These are phyloP conservation scores for Rhodotorula mucilaginosa DNA, from an alignment of 1,284 basidiomycete genomes.

Conservation along the genomic window DNA sequence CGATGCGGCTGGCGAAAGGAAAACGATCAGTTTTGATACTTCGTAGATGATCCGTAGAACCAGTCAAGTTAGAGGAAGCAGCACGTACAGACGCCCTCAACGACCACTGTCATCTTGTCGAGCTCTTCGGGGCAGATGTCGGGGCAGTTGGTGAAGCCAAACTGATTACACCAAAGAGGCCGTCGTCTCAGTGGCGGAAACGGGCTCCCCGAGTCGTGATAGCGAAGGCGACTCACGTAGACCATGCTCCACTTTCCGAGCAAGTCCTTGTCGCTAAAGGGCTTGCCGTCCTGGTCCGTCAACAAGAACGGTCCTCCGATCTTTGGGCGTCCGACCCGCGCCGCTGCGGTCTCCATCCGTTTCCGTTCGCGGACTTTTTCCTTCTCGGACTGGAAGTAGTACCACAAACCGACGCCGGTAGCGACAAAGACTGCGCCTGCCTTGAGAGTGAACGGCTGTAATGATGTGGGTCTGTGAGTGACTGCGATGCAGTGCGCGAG, in stretches of 20 bases:
- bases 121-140: slow-evolving; percentile 98
- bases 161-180: slow-evolving; percentile 48
- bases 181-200: not conserved
- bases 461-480: not conserved
- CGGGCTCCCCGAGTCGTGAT: not conserved
- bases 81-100: slow-evolving; percentile 67
- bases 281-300: slow-evolving; percentile 63
- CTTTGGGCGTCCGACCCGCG: slow-evolving; percentile 61
- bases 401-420: slow-evolving; percentile 76
- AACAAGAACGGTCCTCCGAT: slow-evolving; percentile 89
- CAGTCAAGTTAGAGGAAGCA: not conserved
- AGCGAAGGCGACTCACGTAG: slow-evolving; percentile 55
- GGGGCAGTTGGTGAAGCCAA: slow-evolving; percentile 95
- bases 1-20: slow-evolving; percentile 54
- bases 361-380: slow-evolving; percentile 68
- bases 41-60: not conserved
- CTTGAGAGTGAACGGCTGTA: slow-evolving; percentile 72
- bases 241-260: slow-evolving; percentile 78
- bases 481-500: not conserved
- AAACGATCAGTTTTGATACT: slow-evolving; percentile 46
- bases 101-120: slow-evolving; percentile 88
- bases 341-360: slow-evolving; percentile 46
- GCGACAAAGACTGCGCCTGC: slow-evolving; percentile 78
- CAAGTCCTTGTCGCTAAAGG: slow-evolving; percentile 80
- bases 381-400: slow-evolving; percentile 89